phyloP scores from a whole-genome alignment of 2,329 filamentous ascomycete species.

The Stromatinia cepivora region DNA sequence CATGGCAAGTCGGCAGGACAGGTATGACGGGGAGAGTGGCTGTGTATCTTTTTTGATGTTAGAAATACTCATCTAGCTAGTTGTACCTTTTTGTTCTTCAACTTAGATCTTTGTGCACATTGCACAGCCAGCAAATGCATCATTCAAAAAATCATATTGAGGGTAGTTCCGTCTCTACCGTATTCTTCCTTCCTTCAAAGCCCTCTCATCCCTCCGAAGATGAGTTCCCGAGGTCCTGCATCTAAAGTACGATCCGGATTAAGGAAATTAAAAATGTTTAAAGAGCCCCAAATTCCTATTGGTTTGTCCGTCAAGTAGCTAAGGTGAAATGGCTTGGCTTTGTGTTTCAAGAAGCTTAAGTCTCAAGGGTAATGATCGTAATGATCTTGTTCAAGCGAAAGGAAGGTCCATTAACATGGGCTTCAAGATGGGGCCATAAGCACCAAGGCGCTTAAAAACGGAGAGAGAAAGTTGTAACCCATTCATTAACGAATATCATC shows the following conservation, averaged over 20 bases:
- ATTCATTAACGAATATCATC: not conserved
- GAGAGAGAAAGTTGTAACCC: not conserved
- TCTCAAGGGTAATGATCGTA: not conserved
- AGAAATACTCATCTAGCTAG: not conserved
- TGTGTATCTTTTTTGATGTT: slow-evolving; percentile 11
- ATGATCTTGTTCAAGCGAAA: slow-evolving; percentile 15
- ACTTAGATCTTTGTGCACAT: not conserved
- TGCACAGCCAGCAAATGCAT: slow-evolving; percentile 15
- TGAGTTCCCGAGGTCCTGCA: slow-evolving; percentile 11
- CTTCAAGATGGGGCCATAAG: slow-evolving; percentile 7
- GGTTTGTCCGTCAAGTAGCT: not conserved
- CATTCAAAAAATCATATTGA: not conserved
- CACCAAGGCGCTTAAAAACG: slow-evolving; percentile 11
- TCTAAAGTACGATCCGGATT: not conserved
- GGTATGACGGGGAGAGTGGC: slow-evolving; percentile 9
- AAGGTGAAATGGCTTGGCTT: slow-evolving; percentile 11
- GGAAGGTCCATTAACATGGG: slow-evolving; percentile 1
- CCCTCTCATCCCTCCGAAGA: slow-evolving; percentile 7
- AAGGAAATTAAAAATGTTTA: not conserved
- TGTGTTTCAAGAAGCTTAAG: slow-evolving; percentile 7
- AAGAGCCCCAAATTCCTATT: not conserved
- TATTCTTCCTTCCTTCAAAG: slow-evolving; percentile 12
- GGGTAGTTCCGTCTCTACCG: not conserved
- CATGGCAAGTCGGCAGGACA: not conserved
- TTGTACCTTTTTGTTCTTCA: not conserved